These are phyloP conservation scores for Sungouiella blattae DNA, from an alignment of 805 yeast genomes.

Conservation along the genomic window DNA sequence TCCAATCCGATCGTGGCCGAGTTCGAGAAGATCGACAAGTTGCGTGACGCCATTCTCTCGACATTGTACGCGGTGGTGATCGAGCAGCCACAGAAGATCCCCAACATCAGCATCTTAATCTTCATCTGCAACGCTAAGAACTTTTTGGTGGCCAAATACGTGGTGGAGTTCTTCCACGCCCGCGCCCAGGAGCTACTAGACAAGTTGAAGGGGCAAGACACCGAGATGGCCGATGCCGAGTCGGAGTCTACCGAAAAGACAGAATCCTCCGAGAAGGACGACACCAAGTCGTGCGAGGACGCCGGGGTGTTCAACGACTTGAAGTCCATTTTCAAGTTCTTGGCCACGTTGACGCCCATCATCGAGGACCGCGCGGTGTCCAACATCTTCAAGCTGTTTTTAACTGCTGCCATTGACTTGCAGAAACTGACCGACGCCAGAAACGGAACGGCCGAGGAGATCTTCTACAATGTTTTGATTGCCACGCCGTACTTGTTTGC, in stretches of 20 bases:
- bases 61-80: conserved; percentile 65
- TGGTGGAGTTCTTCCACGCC: conserved; percentile 66
- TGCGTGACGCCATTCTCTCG: conserved; percentile 55
- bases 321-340: conserved; percentile 67
- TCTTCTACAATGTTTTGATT: conserved; percentile 58
- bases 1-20: conserved; percentile 64
- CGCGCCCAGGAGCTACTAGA: conserved; percentile 57
- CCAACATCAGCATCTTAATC: conserved; percentile 65
- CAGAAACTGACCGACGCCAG: conserved; percentile 42
- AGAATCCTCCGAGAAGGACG: conserved; percentile 6
- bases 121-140: conserved; percentile 63
- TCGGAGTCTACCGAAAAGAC: too few species aligned
- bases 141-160: conserved; percentile 62
- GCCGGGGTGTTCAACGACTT: conserved; percentile 67
- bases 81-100: conserved; percentile 91
- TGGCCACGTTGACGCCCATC: conserved; percentile 64
- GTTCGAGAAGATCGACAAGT: conserved; percentile 57
- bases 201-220: conserved; percentile 10
- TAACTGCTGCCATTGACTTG: conserved; percentile 53
- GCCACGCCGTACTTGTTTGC: conserved; percentile 63
- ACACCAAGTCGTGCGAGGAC: conserved; percentile 20
- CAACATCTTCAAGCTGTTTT: conserved; percentile 49
- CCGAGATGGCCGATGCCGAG: conserved; percentile 10
- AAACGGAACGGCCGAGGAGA: conserved; percentile 61
- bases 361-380: conserved; percentile 42